Percentiles rank a stretch among this genome's conserved stretches.
These are phyloP conservation scores for Pleomassaria siparia DNA, from an alignment of 2,329 filamentous ascomycete species.

Conservation along the genomic window DNA sequence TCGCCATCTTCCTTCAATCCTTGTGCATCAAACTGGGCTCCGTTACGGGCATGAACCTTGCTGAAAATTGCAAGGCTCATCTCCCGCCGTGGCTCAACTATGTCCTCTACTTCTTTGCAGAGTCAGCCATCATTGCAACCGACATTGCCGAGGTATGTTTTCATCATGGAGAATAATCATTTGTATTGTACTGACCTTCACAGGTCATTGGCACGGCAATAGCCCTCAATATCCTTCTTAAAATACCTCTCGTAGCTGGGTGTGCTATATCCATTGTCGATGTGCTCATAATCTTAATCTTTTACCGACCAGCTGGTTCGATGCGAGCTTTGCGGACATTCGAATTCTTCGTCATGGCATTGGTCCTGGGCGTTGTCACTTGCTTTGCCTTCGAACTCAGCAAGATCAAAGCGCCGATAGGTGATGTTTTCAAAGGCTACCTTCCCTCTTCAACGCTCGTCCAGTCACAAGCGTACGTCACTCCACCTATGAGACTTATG, in stretches of 20 bases:
- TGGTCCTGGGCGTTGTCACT: constrained; percentile 58
- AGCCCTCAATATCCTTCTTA: constrained; percentile 56
- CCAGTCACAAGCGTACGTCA: constrained; percentile 50
- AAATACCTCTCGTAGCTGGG: constrained; percentile 57
- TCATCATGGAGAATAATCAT: background rate
- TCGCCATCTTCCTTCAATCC: constrained; percentile 70
- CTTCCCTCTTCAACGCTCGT: constrained; percentile 57
- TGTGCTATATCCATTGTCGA: constrained; percentile 60
- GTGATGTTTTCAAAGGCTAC: constrained; percentile 57
- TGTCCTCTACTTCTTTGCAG: constrained; percentile 56
- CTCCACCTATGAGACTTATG: background rate
- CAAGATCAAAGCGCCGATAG: constrained; percentile 53
- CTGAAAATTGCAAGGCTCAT: constrained; percentile 52
- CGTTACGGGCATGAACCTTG: constrained; percentile 53
- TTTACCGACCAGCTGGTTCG: constrained; percentile 56
- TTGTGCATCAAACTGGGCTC: constrained; percentile 62
- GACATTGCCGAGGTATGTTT: constrained; percentile 56
- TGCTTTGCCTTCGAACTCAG: constrained; percentile 61
- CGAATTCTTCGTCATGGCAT: constrained; percentile 56
- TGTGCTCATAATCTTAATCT: constrained; percentile 58
- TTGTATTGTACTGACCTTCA: constrained; percentile 4
- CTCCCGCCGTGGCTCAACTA: constrained; percentile 58
- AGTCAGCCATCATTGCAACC: constrained; percentile 60
- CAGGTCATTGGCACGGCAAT: constrained; percentile 60
- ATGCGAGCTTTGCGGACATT: constrained; percentile 56